Percentiles rank a stretch among this genome's conserved stretches.
phyloP scores from a whole-genome alignment of 2,329 filamentous ascomycete species.

The Sarocladium kiliense region DNA sequence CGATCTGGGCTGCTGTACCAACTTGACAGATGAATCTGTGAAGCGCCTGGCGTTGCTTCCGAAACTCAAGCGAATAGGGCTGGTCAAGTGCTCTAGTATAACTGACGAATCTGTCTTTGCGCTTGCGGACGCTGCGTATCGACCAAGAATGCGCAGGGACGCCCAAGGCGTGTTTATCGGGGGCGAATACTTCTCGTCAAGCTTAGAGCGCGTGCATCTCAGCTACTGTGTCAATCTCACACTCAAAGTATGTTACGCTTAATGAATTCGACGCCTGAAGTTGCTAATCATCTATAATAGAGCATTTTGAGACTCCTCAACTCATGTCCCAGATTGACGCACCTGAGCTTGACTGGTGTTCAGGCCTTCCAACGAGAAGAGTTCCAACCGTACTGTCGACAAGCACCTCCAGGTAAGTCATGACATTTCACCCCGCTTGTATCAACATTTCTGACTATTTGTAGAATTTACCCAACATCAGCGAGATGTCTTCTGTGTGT shows the following conservation, averaged over 20 bases:
- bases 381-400: constrained; percentile 77
- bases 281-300: constrained; percentile 37
- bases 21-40: constrained; percentile 83
- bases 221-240: constrained; percentile 90
- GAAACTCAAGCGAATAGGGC: constrained; percentile 87
- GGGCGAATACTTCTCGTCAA: constrained; percentile 53
- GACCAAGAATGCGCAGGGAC: constrained; percentile 44
- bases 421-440: neutral
- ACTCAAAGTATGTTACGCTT: constrained; percentile 57
- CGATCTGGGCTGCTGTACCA: constrained; percentile 89
- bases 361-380: constrained; percentile 84
- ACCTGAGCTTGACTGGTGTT: constrained; percentile 90
- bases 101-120: constrained; percentile 86
- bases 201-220: constrained; percentile 88
- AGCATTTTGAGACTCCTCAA: constrained; percentile 88
- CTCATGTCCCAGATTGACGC: constrained; percentile 85
- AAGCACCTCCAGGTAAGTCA: constrained; percentile 67
- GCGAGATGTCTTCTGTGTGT: constrained; percentile 93
- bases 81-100: constrained; percentile 90
- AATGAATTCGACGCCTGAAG: no score
- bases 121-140: constrained; percentile 65
- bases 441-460: constrained; percentile 18
- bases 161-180: constrained; percentile 39
- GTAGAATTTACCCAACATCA: constrained; percentile 93
- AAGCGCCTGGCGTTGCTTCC: constrained; percentile 78